These are phyloP conservation scores for Leccinellum luteum DNA, from an alignment of 768 basidiomycete species.

Conservation along the genomic window DNA sequence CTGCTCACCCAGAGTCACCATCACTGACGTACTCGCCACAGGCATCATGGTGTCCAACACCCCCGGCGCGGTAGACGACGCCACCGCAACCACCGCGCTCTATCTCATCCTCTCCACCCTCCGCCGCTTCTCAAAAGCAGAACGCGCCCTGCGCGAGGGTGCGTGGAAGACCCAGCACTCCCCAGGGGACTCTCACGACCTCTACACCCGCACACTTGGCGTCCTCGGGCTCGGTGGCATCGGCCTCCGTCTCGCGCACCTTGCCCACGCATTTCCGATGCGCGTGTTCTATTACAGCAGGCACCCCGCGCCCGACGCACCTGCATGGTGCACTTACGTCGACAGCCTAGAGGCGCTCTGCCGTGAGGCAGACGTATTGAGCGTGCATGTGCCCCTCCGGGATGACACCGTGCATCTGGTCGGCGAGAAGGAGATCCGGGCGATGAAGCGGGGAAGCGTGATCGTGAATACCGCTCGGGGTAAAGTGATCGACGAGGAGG, in stretches of 20 bases:
- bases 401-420: constrained; percentile 71
- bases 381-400: constrained; percentile 80
- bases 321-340: constrained; percentile 77
- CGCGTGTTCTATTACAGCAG: constrained; percentile 80
- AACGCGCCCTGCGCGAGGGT: constrained; percentile 47
- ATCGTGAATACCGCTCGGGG: constrained; percentile 91
- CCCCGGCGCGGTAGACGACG: constrained; percentile 87
- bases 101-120: constrained; percentile 78
- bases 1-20: not conserved
- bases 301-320: constrained; percentile 52
- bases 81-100: constrained; percentile 84
- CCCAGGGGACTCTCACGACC: constrained; percentile 53
- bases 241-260: constrained; percentile 64
- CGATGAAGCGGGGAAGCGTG: constrained; percentile 73
- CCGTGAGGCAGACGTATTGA: constrained; percentile 73
- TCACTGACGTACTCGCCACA: not conserved
- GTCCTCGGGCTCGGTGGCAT: constrained; percentile 80
- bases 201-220: constrained; percentile 65
- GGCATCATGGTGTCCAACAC: constrained; percentile 80
- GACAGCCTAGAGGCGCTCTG: constrained; percentile 64
- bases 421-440: constrained; percentile 70
- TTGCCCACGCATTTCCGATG: constrained; percentile 84
- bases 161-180: constrained; percentile 60
- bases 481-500: constrained; percentile 84
- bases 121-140: constrained; percentile 68